Evolutionary conservation across 2,329 filamentous ascomycete genomes (phyloP).

Genomic region (Seiridium cupressi): DNA sequence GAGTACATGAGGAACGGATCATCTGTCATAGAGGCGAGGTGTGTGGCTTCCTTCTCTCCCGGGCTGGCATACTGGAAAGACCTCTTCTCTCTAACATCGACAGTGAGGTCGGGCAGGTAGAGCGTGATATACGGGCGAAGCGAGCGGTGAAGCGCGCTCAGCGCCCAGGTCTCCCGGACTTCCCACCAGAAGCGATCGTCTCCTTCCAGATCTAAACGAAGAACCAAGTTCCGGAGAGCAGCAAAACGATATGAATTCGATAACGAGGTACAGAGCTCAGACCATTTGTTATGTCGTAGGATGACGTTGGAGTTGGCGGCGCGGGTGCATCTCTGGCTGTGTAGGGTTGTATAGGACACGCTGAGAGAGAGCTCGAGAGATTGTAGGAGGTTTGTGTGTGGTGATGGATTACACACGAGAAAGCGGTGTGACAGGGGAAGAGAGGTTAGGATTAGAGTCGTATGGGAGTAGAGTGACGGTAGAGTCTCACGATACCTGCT

Average conservation of each 20-base stretch:
- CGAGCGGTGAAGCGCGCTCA: conserved; percentile 16
- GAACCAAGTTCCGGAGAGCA: conserved; percentile 11
- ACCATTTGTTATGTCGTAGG: conserved; percentile 8
- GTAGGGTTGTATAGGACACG: conserved; percentile 15
- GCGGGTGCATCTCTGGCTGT: conserved; percentile 10
- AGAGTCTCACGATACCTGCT: conserved; percentile 16
- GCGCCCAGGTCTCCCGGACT: conserved; percentile 21
- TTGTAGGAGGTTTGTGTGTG: conserved; percentile 8
- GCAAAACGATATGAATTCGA: conserved; percentile 19
- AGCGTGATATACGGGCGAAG: conserved; percentile 15
- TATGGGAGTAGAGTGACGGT: conserved; percentile 14
- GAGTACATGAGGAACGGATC: conserved; percentile 7
- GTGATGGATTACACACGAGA: conserved; percentile 8
- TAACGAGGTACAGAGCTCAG: conserved; percentile 16
- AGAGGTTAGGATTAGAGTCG: conserved; percentile 18
- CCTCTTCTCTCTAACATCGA: conserved; percentile 10
- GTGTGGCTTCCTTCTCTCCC: neutral
- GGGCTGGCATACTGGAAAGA: conserved; percentile 14
- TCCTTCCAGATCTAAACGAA: conserved; percentile 18
- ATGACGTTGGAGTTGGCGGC: neutral
- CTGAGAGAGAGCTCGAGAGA: conserved; percentile 18
- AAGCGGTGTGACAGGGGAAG: conserved; percentile 15
- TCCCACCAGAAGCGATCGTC: conserved; percentile 16
- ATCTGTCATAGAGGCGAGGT: neutral
- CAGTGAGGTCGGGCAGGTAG: conserved; percentile 17